Evolutionary conservation across 495 filamentous ascomycete genomes (phyloP), one percentile per base, ranked within the genome.

Genomic region (Penicillium canariense): DNA sequence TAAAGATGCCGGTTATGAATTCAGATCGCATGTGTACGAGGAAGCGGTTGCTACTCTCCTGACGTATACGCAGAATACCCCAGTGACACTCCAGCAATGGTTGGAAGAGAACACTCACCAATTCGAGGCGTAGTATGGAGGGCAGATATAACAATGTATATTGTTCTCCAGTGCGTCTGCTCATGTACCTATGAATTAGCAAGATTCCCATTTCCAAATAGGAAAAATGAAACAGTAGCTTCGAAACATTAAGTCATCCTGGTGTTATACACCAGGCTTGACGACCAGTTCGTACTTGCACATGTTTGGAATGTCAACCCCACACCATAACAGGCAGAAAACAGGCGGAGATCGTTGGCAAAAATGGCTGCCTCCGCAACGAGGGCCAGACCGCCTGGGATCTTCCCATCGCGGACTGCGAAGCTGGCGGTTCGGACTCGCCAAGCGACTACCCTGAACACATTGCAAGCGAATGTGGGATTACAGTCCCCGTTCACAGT

Each of bases 301-400:
- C n/a, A n/a, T n/a, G n/a, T n/a, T n/a, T n/a, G n/a, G 9, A 17
- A 17, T 14, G n/a, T 46, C 43, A 46, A 46, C 20, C 12, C n/a
- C 7, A 58, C 50, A 36, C 50, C 50, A 49, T 58, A 26, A n/a
- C n/a, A 8, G 56, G 56, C 56, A 58, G 56, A 58, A 55, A 38
- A 7, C 4, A 48, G 45, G 38, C 51, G 56, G 56, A 10, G 8
- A n/a, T 15, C 9, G 3, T 3, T 7, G 45, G 56, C 56, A 58
- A 44, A 54, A 58, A 27, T 31, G 11, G n/a, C 6, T 15, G 32
- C 4, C 40, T 30, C 48, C 40, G 31, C 17, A 45, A 2, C 11
- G 3, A 11, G 6, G 32, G 8, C 32, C 34, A 52, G 32, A 57
- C 49, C 55, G 55, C 55, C 55, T 35, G 34, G 20, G 38, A 25